A percentile compares a stretch with the other conserved stretches of the same genome.
These are phyloP conservation scores for Chlamydomonas sp. DNA, from an alignment of 139 green algal species.

Conservation along the genomic window DNA sequence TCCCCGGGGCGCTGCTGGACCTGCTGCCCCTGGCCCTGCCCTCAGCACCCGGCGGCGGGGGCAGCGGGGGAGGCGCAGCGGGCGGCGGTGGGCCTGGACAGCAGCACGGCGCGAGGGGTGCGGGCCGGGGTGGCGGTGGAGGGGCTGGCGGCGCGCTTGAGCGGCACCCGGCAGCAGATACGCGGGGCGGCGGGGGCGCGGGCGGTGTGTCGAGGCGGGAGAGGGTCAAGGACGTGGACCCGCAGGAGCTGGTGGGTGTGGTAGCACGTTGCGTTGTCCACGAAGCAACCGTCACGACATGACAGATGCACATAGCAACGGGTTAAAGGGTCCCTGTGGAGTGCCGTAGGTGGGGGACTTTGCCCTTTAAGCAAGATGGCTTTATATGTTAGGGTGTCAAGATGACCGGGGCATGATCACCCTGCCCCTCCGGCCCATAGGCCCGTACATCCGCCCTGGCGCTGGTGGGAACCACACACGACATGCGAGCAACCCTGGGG, in stretches of 20 bases:
- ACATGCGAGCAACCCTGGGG: conserved; percentile 18
- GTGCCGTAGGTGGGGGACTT: too few species aligned
- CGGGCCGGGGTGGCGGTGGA: neutral
- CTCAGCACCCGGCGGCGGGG: neutral
- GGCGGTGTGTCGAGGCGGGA: neutral
- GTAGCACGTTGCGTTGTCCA: too few species aligned
- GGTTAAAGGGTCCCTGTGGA: too few species aligned
- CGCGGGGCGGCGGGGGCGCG: neutral
- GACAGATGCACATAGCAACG: too few species aligned
- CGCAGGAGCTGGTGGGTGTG: conserved; percentile 19
- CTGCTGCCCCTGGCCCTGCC: conserved; percentile 33
- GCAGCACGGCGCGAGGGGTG: neutral
- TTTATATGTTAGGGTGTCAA: too few species aligned
- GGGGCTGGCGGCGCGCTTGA: neutral
- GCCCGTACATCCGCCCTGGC: conserved; percentile 6
- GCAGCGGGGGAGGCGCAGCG: neutral
- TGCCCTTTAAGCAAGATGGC: too few species aligned
- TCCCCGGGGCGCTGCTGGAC: conserved; percentile 36
- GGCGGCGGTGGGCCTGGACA: neutral
- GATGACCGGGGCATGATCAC: neutral
- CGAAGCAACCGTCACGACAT: too few species aligned
- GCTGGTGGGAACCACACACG: neutral
- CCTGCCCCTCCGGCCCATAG: neutral
- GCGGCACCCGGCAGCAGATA: neutral
- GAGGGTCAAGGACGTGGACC: conserved; percentile 23